These are phyloP conservation scores for Populus euphratica DNA, from an alignment of 345 rosid species.

Conservation along the genomic window DNA sequence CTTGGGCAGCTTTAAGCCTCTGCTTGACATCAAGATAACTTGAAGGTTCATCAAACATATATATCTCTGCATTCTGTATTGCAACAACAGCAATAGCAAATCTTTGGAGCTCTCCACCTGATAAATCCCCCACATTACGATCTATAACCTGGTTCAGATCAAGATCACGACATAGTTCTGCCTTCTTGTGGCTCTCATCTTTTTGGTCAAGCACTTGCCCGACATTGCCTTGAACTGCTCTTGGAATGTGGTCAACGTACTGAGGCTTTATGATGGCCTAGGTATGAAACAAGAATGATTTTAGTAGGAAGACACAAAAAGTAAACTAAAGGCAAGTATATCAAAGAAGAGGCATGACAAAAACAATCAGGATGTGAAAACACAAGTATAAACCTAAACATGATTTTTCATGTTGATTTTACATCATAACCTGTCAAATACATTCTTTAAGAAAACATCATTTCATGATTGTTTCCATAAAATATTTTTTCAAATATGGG, in stretches of 20 bases:
- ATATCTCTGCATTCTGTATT: constrained; percentile 95
- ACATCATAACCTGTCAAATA: neutral
- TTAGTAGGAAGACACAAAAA: constrained; percentile 3
- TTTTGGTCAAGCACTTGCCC: constrained; percentile 92
- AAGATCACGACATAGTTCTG: constrained; percentile 71
- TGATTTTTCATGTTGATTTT: neutral
- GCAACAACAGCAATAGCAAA: constrained; percentile 97
- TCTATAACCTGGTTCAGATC: constrained; percentile 92
- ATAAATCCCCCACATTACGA: constrained; percentile 82
- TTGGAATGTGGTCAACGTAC: constrained; percentile 95
- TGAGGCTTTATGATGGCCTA: constrained; percentile 98
- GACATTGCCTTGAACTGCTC: constrained; percentile 90
- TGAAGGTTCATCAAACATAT: constrained; percentile 99
- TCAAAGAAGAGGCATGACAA: constrained; percentile 3
- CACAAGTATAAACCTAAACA: neutral
- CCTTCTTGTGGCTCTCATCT: constrained; percentile 77
- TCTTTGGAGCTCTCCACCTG: constrained; percentile 98
- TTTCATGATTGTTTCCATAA: neutral
- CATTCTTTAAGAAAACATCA: neutral
- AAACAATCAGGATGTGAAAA: neutral
- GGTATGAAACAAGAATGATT: constrained; percentile 3
- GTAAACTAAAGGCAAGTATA: neutral
- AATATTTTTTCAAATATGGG: neutral
- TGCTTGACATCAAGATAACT: constrained; percentile 99
- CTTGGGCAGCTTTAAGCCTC: constrained; percentile 98